Evolutionary conservation across 2,329 filamentous ascomycete species (phyloP).

Genomic region (Penicillium janthinellum): DNA sequence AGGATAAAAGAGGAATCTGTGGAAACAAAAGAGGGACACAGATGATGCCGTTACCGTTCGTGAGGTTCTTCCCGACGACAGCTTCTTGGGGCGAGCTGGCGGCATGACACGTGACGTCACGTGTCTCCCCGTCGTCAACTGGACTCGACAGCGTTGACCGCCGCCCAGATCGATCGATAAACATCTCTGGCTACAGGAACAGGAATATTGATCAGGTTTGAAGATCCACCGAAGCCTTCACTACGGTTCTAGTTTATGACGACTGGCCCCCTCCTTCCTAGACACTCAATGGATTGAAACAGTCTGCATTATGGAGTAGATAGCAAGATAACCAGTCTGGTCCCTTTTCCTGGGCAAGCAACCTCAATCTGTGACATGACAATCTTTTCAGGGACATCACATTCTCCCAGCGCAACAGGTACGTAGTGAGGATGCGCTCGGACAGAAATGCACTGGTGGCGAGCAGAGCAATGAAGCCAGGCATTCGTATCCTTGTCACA

Average conservation of each 20-base stretch:
- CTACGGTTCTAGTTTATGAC: background rate
- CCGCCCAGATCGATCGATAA: background rate
- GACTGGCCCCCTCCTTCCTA: background rate
- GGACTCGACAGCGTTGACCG: too few species aligned
- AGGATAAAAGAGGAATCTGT: slow-evolving; percentile 9
- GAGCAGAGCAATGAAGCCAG: background rate
- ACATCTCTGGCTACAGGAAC: background rate
- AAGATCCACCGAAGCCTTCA: background rate
- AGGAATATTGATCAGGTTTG: background rate
- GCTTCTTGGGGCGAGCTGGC: slow-evolving; percentile 21
- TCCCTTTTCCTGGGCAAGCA: background rate
- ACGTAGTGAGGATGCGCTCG: background rate
- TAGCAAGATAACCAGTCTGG: background rate
- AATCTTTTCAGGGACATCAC: background rate
- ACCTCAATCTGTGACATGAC: background rate
- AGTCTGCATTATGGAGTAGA: background rate
- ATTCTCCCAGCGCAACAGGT: background rate
- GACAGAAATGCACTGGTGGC: background rate
- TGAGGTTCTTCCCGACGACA: background rate
- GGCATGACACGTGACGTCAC: slow-evolving; percentile 24
- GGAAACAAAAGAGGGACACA: slow-evolving; percentile 20
- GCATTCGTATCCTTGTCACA: background rate
- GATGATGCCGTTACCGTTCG: slow-evolving; percentile 9
- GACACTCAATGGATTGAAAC: background rate
- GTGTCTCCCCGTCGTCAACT: background rate